Evolutionary conservation across 1,284 basidiomycete species (phyloP).

Genomic region (Cystobasidium sp.): DNA sequence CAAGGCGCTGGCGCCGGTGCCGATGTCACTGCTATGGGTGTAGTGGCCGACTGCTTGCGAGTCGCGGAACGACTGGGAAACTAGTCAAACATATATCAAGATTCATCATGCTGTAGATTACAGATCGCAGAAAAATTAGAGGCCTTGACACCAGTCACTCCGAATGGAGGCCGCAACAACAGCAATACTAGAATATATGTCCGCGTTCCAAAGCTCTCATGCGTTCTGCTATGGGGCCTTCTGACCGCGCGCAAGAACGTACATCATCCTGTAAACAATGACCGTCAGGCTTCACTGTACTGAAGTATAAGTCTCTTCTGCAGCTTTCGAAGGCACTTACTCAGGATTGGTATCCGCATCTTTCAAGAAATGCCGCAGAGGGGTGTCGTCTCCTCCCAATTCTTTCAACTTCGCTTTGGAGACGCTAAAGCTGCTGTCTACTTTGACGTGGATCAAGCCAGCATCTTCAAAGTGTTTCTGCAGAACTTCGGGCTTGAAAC

Average conservation of each 20-base stretch:
- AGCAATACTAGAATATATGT: slow-evolving; percentile 3
- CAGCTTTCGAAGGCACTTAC: background rate
- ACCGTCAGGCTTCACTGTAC: no score
- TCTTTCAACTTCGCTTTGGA: slow-evolving; percentile 20
- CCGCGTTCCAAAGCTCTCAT: background rate
- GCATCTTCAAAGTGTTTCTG: slow-evolving; percentile 7
- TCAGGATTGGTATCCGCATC: slow-evolving; percentile 6
- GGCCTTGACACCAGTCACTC: background rate
- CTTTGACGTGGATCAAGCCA: slow-evolving; percentile 3
- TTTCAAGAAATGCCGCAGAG: background rate
- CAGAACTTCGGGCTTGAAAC: slow-evolving; percentile 7
- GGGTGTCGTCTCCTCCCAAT: slow-evolving; percentile 10
- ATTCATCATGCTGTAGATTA: background rate
- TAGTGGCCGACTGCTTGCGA: slow-evolving; percentile 70
- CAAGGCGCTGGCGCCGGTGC: slow-evolving; percentile 96
- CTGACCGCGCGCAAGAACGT: slow-evolving; percentile 6
- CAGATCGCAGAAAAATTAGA: background rate
- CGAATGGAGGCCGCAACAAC: background rate
- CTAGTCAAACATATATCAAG: background rate
- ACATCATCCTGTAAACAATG: background rate
- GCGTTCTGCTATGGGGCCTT: background rate
- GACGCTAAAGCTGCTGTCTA: slow-evolving; percentile 15
- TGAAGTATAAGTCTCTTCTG: background rate
- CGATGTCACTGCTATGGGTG: slow-evolving; percentile 97
- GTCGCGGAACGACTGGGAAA: slow-evolving; percentile 55